Base-by-base conservation (phyloP, 805 yeast species). In the Dipodascus albidus region DNA sequence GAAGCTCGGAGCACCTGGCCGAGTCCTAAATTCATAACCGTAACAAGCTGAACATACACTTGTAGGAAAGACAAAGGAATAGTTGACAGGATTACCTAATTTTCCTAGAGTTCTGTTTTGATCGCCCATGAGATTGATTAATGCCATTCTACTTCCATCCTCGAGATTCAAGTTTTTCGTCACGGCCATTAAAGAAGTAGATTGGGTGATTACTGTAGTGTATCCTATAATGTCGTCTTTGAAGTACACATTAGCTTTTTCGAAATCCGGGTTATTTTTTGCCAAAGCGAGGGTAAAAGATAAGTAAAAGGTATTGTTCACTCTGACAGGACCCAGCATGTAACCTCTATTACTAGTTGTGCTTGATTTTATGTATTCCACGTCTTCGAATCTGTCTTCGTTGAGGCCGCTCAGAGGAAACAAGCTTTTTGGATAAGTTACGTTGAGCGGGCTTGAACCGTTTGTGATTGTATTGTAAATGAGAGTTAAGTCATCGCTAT, bases 151-250 rank as follows among this genome's bases (percentile, higher is more conserved):
- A 38, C 44, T 38, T n/a, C 44, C 44, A 38, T 38, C 44, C n/a
- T 38, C 44, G 9, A 38, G 15, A 14, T 4, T 38, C 6, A 38
- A 14, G 15, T 14, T 38, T 14, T 14, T 38, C 20, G 44, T 38
- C 8, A 38, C 44, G 6, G 44, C 17, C 15, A 38, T n/a, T 6
- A 80, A 56, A 2, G 76, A 62, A 44, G 73, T 73, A 0, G 81
- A 80, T 48, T 73, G 67, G 67, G 79, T 67, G 0, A 79, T 66
- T 4, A 86, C 79, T 0, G 93, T 77, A 47, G 87, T 60, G 64
- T 79, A 87, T 0, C 96, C 96, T 1, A 58, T 55, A 22, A 50
- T 51, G 38, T 48, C 42, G 6, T 52, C 48, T 9, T 44, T 38
- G 6, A 41, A 33, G 6, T 48, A 27, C 8, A 53, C 22, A 48